Conservation (phyloP, 345 rosid species). For the Chamaenerion angustifolium region DNA sequence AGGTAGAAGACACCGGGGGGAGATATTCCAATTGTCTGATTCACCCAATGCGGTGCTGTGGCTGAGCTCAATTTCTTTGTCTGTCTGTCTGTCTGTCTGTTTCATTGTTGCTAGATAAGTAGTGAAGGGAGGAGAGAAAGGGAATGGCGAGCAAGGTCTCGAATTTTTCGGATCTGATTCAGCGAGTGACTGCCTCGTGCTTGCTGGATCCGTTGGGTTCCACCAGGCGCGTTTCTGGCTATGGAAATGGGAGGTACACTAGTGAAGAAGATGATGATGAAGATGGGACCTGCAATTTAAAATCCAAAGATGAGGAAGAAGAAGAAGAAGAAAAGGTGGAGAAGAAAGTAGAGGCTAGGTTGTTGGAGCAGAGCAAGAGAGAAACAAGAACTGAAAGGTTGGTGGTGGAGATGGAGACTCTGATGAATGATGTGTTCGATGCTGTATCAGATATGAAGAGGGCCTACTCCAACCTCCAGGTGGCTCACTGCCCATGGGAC, state of each 20-base stretch:
- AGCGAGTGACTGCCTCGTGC: slow-evolving; percentile 85
- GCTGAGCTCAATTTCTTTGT: too few species aligned
- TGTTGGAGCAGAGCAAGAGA: background rate
- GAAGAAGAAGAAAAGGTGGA: slow-evolving; percentile 10
- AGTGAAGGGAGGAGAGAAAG: background rate
- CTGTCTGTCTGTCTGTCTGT: too few species aligned
- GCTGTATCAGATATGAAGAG: slow-evolving; percentile 59
- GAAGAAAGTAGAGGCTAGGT: background rate
- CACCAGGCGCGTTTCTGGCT: slow-evolving; percentile 23
- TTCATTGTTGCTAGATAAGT: too few species aligned
- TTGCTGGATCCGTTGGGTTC: slow-evolving; percentile 76
- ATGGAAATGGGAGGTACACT: slow-evolving; percentile 11
- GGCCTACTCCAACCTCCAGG: slow-evolving; percentile 65
- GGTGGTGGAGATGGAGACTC: slow-evolving; percentile 43
- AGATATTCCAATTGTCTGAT: too few species aligned
- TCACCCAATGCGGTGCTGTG: too few species aligned
- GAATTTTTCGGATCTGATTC: slow-evolving; percentile 81
- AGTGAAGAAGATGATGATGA: background rate
- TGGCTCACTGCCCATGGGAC: slow-evolving; percentile 95
- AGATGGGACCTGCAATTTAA: background rate
- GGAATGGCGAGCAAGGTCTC: slow-evolving; percentile 35
- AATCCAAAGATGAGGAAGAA: background rate
- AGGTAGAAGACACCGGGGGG: too few species aligned
- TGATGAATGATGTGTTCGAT: slow-evolving; percentile 72
- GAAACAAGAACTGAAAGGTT: slow-evolving; percentile 7